phyloP scores from a whole-genome alignment of 768 basidiomycete genomes.

The Hemileccinum impolitum region DNA sequence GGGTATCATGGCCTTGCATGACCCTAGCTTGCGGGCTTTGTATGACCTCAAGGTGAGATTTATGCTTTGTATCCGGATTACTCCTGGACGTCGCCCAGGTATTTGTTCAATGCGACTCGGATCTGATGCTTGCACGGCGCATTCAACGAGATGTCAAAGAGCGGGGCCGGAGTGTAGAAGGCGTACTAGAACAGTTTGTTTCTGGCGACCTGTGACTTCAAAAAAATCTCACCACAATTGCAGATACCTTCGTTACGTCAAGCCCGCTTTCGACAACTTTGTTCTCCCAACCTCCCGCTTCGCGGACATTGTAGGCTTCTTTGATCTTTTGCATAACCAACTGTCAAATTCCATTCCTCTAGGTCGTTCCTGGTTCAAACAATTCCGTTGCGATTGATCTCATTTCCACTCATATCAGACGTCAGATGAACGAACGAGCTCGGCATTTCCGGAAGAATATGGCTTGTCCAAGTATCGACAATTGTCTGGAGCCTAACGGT shows the following conservation, averaged over 20 bases:
- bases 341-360: slow-evolving; percentile 1
- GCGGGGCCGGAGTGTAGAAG: slow-evolving; percentile 79
- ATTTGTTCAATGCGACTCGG: slow-evolving; percentile 92
- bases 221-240: slow-evolving; percentile 3
- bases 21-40: slow-evolving; percentile 69
- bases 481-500: slow-evolving; percentile 35
- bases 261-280: slow-evolving; percentile 92
- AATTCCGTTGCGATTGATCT: slow-evolving; percentile 91
- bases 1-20: slow-evolving; percentile 88
- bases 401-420: slow-evolving; percentile 85
- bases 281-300: slow-evolving; percentile 82
- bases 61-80: background rate
- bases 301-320: slow-evolving; percentile 75
- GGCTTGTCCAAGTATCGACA: slow-evolving; percentile 45
- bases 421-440: slow-evolving; percentile 77
- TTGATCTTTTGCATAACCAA: background rate
- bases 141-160: slow-evolving; percentile 86
- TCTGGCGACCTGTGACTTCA: background rate
- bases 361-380: slow-evolving; percentile 95
- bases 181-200: slow-evolving; percentile 82
- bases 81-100: slow-evolving; percentile 41
- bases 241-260: slow-evolving; percentile 92
- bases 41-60: slow-evolving; percentile 86
- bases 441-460: slow-evolving; percentile 72
- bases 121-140: slow-evolving; percentile 94